Conservation (phyloP, 345 rosid genomes). For the Acer campestre region DNA sequence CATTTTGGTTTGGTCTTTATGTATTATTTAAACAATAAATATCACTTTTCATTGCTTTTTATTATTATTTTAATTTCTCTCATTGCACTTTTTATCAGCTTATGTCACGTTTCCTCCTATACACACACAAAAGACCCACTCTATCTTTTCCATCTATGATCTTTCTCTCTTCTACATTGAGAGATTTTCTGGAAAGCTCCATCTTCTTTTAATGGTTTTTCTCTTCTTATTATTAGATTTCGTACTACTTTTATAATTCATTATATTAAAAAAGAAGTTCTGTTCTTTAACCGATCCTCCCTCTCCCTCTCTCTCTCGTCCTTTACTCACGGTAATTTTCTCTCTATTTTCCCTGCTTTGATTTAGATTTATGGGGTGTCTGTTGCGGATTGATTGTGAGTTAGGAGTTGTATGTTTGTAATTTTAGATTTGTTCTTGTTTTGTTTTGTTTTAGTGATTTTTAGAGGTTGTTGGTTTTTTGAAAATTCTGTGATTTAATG, state of each 20-base stretch:
- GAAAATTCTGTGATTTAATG: not conserved
- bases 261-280: not conserved
- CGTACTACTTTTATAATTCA: not conserved
- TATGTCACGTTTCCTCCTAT: constrained; percentile 46
- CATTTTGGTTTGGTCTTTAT: constrained; percentile 22
- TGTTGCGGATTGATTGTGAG: constrained; percentile 7
- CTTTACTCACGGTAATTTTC: constrained; percentile 33
- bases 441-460: not conserved
- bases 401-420: not conserved
- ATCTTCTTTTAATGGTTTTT: constrained; percentile 29
- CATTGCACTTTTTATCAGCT: constrained; percentile 56
- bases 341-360: not conserved
- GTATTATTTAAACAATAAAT: not conserved
- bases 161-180: not conserved
- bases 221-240: constrained; percentile 12
- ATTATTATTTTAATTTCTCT: constrained; percentile 16
- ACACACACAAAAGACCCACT: constrained; percentile 37
- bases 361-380: constrained; percentile 8
- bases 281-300: constrained; percentile 23
- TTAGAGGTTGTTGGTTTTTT: not conserved
- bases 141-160: constrained; percentile 40
- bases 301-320: not conserved
- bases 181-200: constrained; percentile 19
- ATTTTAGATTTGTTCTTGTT: constrained; percentile 6
- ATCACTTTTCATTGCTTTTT: not conserved